Evolutionary conservation across 176 grass and related monocot species (phyloP), one percentile per base, ranked within the genome.

Genomic region (Sorghum bicolor): DNA sequence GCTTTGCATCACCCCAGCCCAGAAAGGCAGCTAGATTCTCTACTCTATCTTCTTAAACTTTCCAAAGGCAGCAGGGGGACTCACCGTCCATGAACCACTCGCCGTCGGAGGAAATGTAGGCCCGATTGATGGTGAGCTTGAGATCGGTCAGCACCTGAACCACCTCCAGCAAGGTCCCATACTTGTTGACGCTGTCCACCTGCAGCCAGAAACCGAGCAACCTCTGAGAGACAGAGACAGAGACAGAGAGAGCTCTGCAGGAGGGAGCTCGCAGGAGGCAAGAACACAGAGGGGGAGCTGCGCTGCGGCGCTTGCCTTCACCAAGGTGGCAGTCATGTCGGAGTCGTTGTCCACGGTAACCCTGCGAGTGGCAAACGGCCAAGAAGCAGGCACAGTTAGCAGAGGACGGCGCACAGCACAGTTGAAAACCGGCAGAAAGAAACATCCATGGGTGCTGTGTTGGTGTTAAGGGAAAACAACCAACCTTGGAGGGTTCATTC

Each of bases 61-160:
- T 90, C 84, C 84, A 86, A 75, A 63, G 38, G 39, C 50, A 67
- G 60, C 32, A 48, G 68, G 24, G 55, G 29, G 39, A 74, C 89
- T 88, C 64, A 98, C 96, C 96, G 70, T 98, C 96, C 96, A 98
- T 98, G 80, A 98, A 95, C 96, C 96, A 98, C 87, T 93, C 93
- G 47, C 96, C 93, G 84, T 98, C 96, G 73, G 96, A 98, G 67
- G 96, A 88, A 84, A 98, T 98, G 80, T 98, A 98, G 84, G 91
- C 96, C 88, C 88, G 91, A 68, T 86, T 93, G 80, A 95, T 98
- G 52, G 89, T 90, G 32, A 98, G 91, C 79, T 95, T 93, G 72
- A 98, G 86, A 88, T 98, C 93, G 44, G 89, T 95, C 89, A 98
- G 86, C 26, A 95, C 89, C 90, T 98, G 96, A 64, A 98, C 96